Base-by-base conservation (phyloP, 768 basidiomycete genomes). In the Gautieria morchelliformis region DNA sequence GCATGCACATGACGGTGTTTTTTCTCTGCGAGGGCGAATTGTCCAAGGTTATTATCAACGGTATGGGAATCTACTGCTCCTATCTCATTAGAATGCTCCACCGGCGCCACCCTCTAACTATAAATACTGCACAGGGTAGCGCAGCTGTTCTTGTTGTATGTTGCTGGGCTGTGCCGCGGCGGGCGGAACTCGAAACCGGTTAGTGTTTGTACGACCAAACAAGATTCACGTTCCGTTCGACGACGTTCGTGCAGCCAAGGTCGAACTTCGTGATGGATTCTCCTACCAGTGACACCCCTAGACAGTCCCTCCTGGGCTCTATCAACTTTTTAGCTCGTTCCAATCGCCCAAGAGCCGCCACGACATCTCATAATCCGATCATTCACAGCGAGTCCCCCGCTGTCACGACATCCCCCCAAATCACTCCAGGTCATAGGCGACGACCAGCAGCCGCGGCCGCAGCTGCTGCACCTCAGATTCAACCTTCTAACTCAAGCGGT, bases 271-370 rank as follows among this genome's bases (percentile, higher is more conserved):
- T 60, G 37, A 52, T 52, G 56, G 56, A 57, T 32, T 57, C 56
- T 20, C 56, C 56, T 19, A 47, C 56, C 14, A 57, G 56, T 33
- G 56, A 57, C 45, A 50, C 56, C 15, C 56, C 56, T 20, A 46
- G 85, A 57, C 74, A 80, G 57, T 83, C 83, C 59, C 87, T 89
- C 68, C 76, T 89, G 48, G 82, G 85, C 58, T 83, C 82, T 52
- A 82, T 88, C 35, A 39, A 39, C 68, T 75, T 89, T 59, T 81
- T 86, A 59, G 80, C 79, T 47, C 74, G 86, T 60, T 85, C 84
- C 17, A 76, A 85, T 63, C 78, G 46, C 85, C 84, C 33, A 78
- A 82, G 68, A 82, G 83, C 51, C 19, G 51, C 20, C 79, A 82
- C 58, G 67, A 60, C 58, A 71, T 71, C 57, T 66, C 66, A 24